These are phyloP conservation scores for Hura crepitans DNA, from an alignment of 441 rosid species.

Conservation along the genomic window DNA sequence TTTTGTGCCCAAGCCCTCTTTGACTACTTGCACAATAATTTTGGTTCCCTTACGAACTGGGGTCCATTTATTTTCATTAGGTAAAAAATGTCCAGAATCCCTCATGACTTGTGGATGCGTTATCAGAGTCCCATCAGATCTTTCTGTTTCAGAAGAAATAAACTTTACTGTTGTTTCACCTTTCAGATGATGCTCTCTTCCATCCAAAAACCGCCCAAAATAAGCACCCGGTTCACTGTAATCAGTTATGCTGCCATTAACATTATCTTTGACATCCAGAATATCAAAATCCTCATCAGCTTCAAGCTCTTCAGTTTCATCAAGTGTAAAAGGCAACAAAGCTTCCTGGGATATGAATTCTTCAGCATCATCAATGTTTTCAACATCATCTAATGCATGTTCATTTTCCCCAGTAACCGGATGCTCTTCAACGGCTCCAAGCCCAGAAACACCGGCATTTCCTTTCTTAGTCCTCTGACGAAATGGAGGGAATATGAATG, in stretches of 20 bases:
- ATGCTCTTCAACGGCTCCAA: constrained; percentile 35
- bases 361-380: constrained; percentile 45
- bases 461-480: constrained; percentile 45
- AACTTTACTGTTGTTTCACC: constrained; percentile 34
- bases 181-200: constrained; percentile 39
- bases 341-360: constrained; percentile 47
- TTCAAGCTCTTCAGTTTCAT: constrained; percentile 60
- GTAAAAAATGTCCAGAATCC: constrained; percentile 25
- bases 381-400: constrained; percentile 36
- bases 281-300: constrained; percentile 61
- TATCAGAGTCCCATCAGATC: constrained; percentile 27
- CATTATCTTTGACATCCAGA: constrained; percentile 42
- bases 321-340: constrained; percentile 27
- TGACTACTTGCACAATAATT: constrained; percentile 91
- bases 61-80: constrained; percentile 58
- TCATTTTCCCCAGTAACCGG: constrained; percentile 35
- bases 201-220: constrained; percentile 43
- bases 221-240: constrained; percentile 43
- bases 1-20: constrained; percentile 93
- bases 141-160: constrained; percentile 34
- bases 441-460: constrained; percentile 36
- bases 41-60: constrained; percentile 83
- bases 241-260: constrained; percentile 53
- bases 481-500: constrained; percentile 87
- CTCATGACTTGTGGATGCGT: constrained; percentile 36